Base-by-base conservation (phyloP, 2,329 filamentous ascomycete genomes). In the Coleophoma cylindrospora region DNA sequence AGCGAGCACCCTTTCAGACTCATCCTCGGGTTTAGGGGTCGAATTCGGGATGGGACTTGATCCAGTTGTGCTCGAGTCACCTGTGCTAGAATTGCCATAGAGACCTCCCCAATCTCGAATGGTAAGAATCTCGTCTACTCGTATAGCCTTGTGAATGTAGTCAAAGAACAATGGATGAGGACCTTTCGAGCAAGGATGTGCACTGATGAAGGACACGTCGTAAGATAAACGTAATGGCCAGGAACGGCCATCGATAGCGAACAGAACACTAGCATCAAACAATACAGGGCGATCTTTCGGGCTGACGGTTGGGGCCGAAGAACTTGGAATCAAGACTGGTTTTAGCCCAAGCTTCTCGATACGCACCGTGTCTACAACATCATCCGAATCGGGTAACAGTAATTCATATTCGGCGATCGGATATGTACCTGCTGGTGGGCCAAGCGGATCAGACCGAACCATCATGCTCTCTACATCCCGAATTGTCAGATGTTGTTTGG, bases 141-240 rank as follows among this genome's bases (percentile, higher is more conserved):
- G 74, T 37, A 86, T 76, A 1, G 73, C 67, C 45, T 74, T 74
- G 62, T 82, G 83, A 4, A 74, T 69, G 62, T 89, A 90, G 64
- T 89, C 86, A 63, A 84, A 86, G 66, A 87, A 90, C 6, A 90
- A 74, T 7, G 84, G 82, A 64, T 87, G 83, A 12, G 83, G 83
- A 0, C 82, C 82, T 22, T 75, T 72, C 0, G 74, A 73, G 64
- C 84, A 87, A 7, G 83, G 81, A 74, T 79, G 84, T 2, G 81
- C 81, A n/a, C 71, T 73, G 46, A 87, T 71, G 62, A 86, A 87
- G n/a, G 73, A 77, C 9, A 87, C 82, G 58, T 87, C 80, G 61
- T 81, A 84, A 48, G 74, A 75, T 43, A 87, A 74, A 9, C 76
- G 71, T 54, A 87, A 67, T 15, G 81, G 81, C 81, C 81, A 86